A percentile compares a stretch with the other conserved stretches of the same genome.
These are phyloP conservation scores for Colletotrichum gigasporum DNA, from an alignment of 2,329 filamentous ascomycete species.

Conservation along the genomic window DNA sequence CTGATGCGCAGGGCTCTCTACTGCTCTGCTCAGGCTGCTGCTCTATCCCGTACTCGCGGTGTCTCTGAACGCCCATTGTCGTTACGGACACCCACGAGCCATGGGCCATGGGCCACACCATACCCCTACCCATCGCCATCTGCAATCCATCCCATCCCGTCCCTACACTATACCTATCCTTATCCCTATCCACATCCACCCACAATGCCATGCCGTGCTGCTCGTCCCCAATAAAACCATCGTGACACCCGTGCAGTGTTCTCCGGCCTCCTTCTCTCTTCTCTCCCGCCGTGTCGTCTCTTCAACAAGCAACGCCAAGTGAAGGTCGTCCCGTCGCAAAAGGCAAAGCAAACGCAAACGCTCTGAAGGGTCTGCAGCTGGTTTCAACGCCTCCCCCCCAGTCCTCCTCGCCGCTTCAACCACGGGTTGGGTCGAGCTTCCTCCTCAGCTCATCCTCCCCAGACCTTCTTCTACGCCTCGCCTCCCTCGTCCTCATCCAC, in stretches of 20 bases:
- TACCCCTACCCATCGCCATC: too few species aligned
- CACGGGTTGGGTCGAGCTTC: slow-evolving; percentile 6
- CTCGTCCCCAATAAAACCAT: slow-evolving; percentile 27
- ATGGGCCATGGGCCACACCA: too few species aligned
- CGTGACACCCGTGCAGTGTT: slow-evolving; percentile 18
- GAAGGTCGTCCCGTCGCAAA: slow-evolving; percentile 22
- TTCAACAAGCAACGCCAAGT: slow-evolving; percentile 23
- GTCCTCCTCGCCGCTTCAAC: slow-evolving; percentile 1
- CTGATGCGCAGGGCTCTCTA: neutral
- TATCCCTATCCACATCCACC: neutral
- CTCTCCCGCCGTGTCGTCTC: slow-evolving; percentile 9
- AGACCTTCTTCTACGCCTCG: slow-evolving; percentile 12
- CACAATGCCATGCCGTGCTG: slow-evolving; percentile 1
- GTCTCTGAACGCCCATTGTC: too few species aligned
- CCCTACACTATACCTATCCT: neutral
- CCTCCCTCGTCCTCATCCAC: neutral
- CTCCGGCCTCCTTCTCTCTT: neutral
- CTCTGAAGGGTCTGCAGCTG: slow-evolving; percentile 10
- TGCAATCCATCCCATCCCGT: neutral
- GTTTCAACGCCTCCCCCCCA: slow-evolving; percentile 24
- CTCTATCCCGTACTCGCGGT: slow-evolving; percentile 16
- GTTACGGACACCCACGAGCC: too few species aligned
- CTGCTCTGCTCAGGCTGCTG: neutral
- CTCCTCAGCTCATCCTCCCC: neutral
- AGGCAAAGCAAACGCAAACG: too few species aligned